These are phyloP conservation scores for Vicia villosa DNA, from an alignment of 306 rosid species.

Conservation along the genomic window DNA sequence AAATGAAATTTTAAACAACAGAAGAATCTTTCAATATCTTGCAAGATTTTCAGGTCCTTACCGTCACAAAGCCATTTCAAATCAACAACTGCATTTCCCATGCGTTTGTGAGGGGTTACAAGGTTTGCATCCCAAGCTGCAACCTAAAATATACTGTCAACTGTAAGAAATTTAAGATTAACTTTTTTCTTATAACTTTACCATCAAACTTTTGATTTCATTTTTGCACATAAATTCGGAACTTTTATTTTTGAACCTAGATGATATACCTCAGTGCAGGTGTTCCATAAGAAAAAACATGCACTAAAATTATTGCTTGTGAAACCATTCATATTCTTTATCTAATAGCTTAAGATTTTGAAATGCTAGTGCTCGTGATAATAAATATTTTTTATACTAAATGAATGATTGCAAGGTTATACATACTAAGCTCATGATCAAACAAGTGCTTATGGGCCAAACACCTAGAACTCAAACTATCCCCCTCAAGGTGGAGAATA, in stretches of 20 bases:
- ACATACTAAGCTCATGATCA: background rate
- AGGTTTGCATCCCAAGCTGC: slow-evolving; percentile 99
- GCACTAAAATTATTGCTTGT: background rate
- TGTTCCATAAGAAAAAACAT: background rate
- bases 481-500: background rate
- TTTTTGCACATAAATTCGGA: background rate
- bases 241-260: background rate
- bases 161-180: slow-evolving; percentile 38
- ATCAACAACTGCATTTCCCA: slow-evolving; percentile 83
- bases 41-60: slow-evolving; percentile 43
- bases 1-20: slow-evolving; percentile 26
- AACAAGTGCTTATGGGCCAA: background rate
- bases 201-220: background rate
- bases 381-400: background rate
- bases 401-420: background rate
- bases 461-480: background rate
- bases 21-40: slow-evolving; percentile 23
- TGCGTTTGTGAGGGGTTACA: slow-evolving; percentile 93
- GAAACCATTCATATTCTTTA: background rate
- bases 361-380: no score
- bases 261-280: background rate
- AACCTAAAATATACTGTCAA: slow-evolving; percentile 53
- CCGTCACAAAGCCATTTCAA: slow-evolving; percentile 87
- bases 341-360: no score
- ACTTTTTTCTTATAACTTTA: slow-evolving; percentile 14